Conservation (phyloP, 1,139 yeast genomes). For the Suhomyces bribrorum region DNA sequence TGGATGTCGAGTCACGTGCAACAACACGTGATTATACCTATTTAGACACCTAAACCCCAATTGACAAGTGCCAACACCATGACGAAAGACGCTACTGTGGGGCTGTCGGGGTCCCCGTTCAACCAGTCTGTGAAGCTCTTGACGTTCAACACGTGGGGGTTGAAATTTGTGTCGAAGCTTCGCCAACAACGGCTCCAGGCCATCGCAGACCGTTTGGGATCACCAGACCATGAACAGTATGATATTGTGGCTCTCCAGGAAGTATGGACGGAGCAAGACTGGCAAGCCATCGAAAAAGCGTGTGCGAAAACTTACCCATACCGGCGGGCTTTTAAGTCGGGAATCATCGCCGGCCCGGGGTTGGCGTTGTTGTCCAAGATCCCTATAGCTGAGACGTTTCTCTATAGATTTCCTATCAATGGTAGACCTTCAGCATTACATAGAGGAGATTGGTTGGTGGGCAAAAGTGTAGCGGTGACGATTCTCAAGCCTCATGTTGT, state of each 20-base stretch:
- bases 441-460: constrained; percentile 98
- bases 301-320: constrained; percentile 59
- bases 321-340: constrained; percentile 72
- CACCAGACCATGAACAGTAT: constrained; percentile 49
- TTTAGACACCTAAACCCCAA: neutral
- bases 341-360: constrained; percentile 93
- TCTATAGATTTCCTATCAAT: constrained; percentile 85
- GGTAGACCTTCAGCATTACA: constrained; percentile 93
- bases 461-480: constrained; percentile 84
- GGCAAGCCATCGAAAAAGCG: constrained; percentile 56
- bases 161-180: constrained; percentile 74
- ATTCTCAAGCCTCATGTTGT: constrained; percentile 53
- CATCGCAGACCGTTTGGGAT: constrained; percentile 67
- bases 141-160: constrained; percentile 86
- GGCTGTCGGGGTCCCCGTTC: constrained; percentile 1
- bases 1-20: neutral
- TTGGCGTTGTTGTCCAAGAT: constrained; percentile 79
- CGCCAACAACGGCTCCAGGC: constrained; percentile 67
- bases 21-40: neutral
- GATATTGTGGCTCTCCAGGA: constrained; percentile 92
- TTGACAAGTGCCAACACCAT: neutral
- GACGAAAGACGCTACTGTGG: constrained; percentile 1
- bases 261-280: constrained; percentile 87
- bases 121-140: constrained; percentile 33
- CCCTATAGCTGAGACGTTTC: constrained; percentile 76